phyloP scores from a whole-genome alignment of 2,329 filamentous ascomycete species.

The Fusarium floridanum region DNA sequence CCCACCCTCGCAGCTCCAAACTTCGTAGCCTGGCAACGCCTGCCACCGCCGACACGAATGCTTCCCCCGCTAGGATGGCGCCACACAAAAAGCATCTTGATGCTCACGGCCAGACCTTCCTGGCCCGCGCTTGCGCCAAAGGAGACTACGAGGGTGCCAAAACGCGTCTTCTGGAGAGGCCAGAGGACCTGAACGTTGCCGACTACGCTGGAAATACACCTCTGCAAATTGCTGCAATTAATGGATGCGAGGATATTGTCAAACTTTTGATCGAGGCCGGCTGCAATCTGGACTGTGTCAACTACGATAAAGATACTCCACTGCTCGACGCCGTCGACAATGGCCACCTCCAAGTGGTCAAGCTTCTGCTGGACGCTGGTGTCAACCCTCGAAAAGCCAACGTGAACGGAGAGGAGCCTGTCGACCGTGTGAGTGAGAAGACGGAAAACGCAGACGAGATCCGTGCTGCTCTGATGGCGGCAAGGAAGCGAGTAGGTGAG shows the following conservation, averaged over 20 bases:
- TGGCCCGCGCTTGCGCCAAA: conserved; percentile 90
- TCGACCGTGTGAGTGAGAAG: conserved; percentile 83
- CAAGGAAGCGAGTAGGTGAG: conserved; percentile 67
- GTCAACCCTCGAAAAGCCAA: conserved; percentile 94
- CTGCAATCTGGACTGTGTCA: conserved; percentile 84
- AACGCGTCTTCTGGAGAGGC: conserved; percentile 79
- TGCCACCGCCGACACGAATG: conserved; percentile 68
- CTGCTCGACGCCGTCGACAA: conserved; percentile 97
- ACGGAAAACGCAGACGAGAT: conserved; percentile 85
- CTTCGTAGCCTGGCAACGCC: conserved; percentile 68
- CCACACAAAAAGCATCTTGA: conserved; percentile 90
- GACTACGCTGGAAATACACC: conserved; percentile 98
- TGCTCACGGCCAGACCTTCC: conserved; percentile 88
- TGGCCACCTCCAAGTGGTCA: conserved; percentile 89
- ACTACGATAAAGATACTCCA: conserved; percentile 90
- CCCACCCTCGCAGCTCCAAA: conserved; percentile 70
- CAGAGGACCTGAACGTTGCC: conserved; percentile 87
- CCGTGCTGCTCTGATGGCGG: conserved; percentile 73
- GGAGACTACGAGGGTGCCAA: conserved; percentile 86
- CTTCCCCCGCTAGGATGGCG: conserved; percentile 76
- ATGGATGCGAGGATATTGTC: conserved; percentile 89
- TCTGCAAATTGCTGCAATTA: conserved; percentile 90
- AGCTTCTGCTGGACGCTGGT: conserved; percentile 83
- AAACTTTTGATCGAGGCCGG: conserved; percentile 86
- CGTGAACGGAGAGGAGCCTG: conserved; percentile 90